These are phyloP conservation scores for Kitagawia praeruptora DNA, from an alignment of 129 eudicot species.

Conservation along the genomic window DNA sequence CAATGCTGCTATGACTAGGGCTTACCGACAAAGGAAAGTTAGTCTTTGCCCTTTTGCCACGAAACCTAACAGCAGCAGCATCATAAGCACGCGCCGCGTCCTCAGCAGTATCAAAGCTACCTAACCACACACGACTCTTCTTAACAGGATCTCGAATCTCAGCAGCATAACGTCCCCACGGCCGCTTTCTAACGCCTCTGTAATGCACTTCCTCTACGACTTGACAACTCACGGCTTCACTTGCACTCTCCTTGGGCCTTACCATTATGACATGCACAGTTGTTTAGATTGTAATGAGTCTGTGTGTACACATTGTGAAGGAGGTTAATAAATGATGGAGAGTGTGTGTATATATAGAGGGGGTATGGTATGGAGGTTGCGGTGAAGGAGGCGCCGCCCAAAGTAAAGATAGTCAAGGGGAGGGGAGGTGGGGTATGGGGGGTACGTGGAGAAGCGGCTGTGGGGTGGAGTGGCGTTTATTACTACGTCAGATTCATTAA, in stretches of 20 bases:
- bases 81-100: slow-evolving; percentile 12
- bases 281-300: background rate
- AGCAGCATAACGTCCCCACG: slow-evolving; percentile 8
- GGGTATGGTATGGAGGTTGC: background rate
- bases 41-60: slow-evolving; percentile 1
- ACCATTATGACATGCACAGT: background rate
- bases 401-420: background rate
- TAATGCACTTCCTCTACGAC: background rate
- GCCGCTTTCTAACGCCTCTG: slow-evolving; percentile 9
- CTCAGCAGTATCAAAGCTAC: slow-evolving; percentile 2
- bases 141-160: slow-evolving; percentile 6
- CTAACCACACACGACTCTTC: slow-evolving; percentile 6
- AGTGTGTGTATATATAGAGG: background rate
- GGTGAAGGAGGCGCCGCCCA: background rate
- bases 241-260: background rate
- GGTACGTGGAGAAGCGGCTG: slow-evolving; percentile 3
- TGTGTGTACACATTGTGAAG: background rate
- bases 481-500: background rate
- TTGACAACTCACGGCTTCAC: too few relatives aligned
- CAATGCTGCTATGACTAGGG: background rate
- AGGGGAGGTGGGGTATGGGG: background rate
- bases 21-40: background rate
- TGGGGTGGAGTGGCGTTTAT: background rate
- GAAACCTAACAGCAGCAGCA: background rate
- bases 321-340: background rate